phyloP scores from a whole-genome alignment of 2,329 filamentous ascomycete genomes.

The Fusarium domesticum region DNA sequence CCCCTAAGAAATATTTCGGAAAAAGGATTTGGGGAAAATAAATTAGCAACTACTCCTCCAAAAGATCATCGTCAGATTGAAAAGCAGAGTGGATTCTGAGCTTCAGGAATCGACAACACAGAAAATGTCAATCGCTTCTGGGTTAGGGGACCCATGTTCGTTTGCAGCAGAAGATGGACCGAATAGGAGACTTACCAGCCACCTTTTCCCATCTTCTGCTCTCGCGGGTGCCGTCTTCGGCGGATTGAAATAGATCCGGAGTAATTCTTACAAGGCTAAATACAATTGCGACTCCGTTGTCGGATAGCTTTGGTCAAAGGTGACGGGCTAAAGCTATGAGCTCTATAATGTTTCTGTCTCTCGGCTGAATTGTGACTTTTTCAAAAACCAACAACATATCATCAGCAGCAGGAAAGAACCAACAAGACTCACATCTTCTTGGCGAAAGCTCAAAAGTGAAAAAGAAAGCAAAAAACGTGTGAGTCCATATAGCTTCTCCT shows the following conservation, averaged over 20 bases:
- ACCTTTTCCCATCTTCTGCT: slow-evolving; percentile 13
- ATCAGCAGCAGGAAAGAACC: no score
- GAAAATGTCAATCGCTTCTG: slow-evolving; percentile 19
- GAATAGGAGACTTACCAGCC: slow-evolving; percentile 12
- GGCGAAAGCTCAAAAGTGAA: no score
- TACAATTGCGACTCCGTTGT: no score
- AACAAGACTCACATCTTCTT: no score
- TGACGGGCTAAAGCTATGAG: no score
- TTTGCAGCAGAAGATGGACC: neutral
- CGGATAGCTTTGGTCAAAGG: no score
- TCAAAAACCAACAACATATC: no score
- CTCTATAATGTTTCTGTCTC: no score
- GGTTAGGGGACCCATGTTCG: neutral
- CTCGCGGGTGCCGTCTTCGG: slow-evolving; percentile 20
- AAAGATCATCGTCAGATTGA: slow-evolving; percentile 18
- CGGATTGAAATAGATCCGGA: neutral
- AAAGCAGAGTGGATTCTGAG: slow-evolving; percentile 11
- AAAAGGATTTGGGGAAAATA: slow-evolving; percentile 2
- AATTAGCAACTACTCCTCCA: slow-evolving; percentile 5
- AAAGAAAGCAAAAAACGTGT: no score
- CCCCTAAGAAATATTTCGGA: slow-evolving; percentile 12
- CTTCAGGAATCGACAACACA: slow-evolving; percentile 12
- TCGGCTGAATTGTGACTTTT: no score
- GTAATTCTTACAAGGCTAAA: slow-evolving; percentile 17
- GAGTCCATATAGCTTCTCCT: no score